These are phyloP conservation scores for Linnemannia zychae DNA, from an alignment of 192 early-diverging fungal genomes.

Conservation along the genomic window DNA sequence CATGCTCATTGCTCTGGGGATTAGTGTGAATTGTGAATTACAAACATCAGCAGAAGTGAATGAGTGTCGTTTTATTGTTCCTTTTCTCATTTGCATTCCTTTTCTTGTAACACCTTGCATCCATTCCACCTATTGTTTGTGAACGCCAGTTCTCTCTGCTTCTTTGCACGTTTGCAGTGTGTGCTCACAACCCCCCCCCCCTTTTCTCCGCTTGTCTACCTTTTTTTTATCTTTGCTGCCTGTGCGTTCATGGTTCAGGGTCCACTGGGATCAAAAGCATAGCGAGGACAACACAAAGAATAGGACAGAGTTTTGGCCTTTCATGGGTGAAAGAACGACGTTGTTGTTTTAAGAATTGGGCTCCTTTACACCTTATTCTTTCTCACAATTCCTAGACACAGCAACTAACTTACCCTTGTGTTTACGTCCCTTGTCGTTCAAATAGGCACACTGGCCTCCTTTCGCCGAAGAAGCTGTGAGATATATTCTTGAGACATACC, in stretches of 20 bases:
- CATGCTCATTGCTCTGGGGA: background rate
- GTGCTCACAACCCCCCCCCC: background rate
- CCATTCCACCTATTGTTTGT: too few relatives aligned
- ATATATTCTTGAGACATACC: constrained; percentile 71
- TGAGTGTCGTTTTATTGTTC: too few relatives aligned
- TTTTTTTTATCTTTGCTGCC: constrained; percentile 5
- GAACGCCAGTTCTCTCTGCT: too few relatives aligned
- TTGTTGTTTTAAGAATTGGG: background rate
- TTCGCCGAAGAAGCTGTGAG: constrained; percentile 68
- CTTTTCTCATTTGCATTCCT: too few relatives aligned
- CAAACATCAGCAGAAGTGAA: background rate
- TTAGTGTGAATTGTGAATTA: too few relatives aligned
- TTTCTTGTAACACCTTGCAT: too few relatives aligned
- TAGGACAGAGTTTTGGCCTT: too few relatives aligned
- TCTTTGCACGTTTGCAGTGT: background rate
- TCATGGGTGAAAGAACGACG: too few relatives aligned
- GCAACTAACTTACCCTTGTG: background rate
- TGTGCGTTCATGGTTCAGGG: background rate
- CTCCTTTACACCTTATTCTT: background rate
- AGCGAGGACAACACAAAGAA: background rate
- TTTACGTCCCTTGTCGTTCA: background rate
- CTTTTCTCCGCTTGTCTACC: background rate
- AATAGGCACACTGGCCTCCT: constrained; percentile 79
- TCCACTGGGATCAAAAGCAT: background rate
- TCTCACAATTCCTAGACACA: too few relatives aligned